These are phyloP conservation scores for Chiua virens DNA, from an alignment of 768 basidiomycete species.

Conservation along the genomic window DNA sequence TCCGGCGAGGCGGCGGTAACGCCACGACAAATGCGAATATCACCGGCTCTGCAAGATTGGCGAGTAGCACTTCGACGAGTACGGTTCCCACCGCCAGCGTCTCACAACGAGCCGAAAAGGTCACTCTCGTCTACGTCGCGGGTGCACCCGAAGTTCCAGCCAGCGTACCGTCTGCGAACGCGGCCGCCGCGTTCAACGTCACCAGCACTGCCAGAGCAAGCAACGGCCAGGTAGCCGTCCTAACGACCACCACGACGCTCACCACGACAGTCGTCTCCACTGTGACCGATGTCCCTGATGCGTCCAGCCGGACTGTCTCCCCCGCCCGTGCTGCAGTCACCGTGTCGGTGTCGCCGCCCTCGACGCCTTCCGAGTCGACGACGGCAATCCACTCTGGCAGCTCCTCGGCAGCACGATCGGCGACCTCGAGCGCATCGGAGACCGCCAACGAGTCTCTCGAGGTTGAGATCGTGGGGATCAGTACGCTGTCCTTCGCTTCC, in stretches of 20 bases:
- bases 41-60: slow-evolving; percentile 3
- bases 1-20: slow-evolving; percentile 13
- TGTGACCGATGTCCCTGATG: slow-evolving; percentile 2
- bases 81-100: slow-evolving; percentile 7
- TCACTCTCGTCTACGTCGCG: slow-evolving; percentile 55
- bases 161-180: not conserved
- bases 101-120: slow-evolving; percentile 32
- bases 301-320: slow-evolving; percentile 2
- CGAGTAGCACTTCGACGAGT: slow-evolving; percentile 16
- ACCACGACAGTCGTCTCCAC: slow-evolving; percentile 23
- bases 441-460: slow-evolving; percentile 16
- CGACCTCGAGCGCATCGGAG: not conserved
- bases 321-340: slow-evolving; percentile 11
- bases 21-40: slow-evolving; percentile 3
- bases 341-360: slow-evolving; percentile 9
- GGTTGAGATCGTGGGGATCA: slow-evolving; percentile 20
- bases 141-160: slow-evolving; percentile 31
- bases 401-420: not conserved
- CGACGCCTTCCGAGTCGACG: slow-evolving; percentile 3
- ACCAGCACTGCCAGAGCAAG: not conserved
- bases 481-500: not conserved
- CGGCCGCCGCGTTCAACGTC: not conserved
- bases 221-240: not conserved
- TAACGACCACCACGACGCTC: slow-evolving; percentile 24
- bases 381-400: not conserved